Conservation (phyloP, 106 monocot species). For the Allium cepa region DNA sequence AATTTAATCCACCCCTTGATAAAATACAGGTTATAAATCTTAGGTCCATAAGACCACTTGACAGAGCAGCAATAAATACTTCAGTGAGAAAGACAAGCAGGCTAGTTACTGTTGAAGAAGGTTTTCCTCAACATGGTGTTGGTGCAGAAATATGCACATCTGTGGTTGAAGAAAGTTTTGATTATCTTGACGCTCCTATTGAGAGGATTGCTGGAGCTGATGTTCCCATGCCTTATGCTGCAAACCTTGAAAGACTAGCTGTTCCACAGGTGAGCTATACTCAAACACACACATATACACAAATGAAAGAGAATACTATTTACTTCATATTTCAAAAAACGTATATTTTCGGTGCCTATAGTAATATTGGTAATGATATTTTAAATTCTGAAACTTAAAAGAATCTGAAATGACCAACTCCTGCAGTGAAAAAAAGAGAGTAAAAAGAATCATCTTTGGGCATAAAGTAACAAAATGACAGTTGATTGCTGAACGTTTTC, state of each 20-base stretch:
- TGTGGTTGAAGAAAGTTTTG: slow-evolving; percentile 89
- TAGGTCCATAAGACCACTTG: slow-evolving; percentile 76
- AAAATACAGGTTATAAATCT: slow-evolving; percentile 73
- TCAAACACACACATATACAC: too few species aligned
- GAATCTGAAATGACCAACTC: too few species aligned
- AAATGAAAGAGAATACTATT: too few species aligned
- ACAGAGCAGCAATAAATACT: slow-evolving; percentile 69
- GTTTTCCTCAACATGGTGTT: slow-evolving; percentile 84
- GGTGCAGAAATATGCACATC: slow-evolving; percentile 83
- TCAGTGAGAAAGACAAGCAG: slow-evolving; percentile 91
- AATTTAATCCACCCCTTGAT: background rate
- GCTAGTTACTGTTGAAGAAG: slow-evolving; percentile 85
- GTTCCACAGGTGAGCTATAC: slow-evolving; percentile 65
- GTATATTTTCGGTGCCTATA: too few species aligned
- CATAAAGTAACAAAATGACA: too few species aligned
- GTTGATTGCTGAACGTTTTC: too few species aligned
- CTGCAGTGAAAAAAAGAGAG: too few species aligned
- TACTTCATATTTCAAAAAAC: too few species aligned
- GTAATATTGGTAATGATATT: too few species aligned
- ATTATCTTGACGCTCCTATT: slow-evolving; percentile 85
- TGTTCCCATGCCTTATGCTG: slow-evolving; percentile 95
- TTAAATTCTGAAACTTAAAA: too few species aligned
- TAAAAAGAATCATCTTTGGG: too few species aligned
- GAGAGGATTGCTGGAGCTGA: slow-evolving; percentile 96
- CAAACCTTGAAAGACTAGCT: slow-evolving; percentile 91